Evolutionary conservation across 768 basidiomycete genomes (phyloP).

Genomic region (Austroboletus festivus): DNA sequence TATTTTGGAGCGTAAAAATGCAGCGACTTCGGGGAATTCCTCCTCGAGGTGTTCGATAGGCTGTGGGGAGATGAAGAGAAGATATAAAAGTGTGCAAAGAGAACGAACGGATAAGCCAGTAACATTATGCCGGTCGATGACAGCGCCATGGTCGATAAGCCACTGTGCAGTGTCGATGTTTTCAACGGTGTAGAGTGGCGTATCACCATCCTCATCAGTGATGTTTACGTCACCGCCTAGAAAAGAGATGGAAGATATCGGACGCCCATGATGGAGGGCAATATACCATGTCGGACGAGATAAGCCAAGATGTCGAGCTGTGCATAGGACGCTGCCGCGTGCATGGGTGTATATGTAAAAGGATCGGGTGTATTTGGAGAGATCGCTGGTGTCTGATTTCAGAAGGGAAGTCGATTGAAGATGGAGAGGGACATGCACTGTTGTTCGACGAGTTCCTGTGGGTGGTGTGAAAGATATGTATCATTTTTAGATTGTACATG

Average conservation of each 20-base stretch:
- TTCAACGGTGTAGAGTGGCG: constrained; percentile 89
- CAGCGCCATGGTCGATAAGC: constrained; percentile 77
- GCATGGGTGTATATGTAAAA: constrained; percentile 85
- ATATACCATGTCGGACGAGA: constrained; percentile 66
- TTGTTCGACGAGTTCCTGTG: constrained; percentile 57
- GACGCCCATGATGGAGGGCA: background rate
- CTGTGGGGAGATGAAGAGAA: constrained; percentile 26
- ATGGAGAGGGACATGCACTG: constrained; percentile 43
- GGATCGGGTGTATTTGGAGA: constrained; percentile 71
- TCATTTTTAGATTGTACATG: constrained; percentile 31
- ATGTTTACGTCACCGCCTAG: constrained; percentile 86
- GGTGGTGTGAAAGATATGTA: constrained; percentile 1
- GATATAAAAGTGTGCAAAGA: constrained; percentile 3
- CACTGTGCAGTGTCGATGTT: constrained; percentile 71
- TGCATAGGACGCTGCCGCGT: constrained; percentile 92
- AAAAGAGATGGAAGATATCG: background rate
- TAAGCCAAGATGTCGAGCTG: constrained; percentile 75
- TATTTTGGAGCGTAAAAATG: constrained; percentile 48
- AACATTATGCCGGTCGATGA: constrained; percentile 55
- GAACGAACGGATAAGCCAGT: constrained; percentile 73
- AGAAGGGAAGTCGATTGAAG: constrained; percentile 28
- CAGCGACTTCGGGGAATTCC: constrained; percentile 68
- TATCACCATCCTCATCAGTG: constrained; percentile 84
- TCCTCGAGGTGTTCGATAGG: constrained; percentile 67
- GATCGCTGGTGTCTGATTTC: constrained; percentile 43